phyloP scores from a whole-genome alignment of 306 rosid genomes.

The Prunus dulcis region DNA sequence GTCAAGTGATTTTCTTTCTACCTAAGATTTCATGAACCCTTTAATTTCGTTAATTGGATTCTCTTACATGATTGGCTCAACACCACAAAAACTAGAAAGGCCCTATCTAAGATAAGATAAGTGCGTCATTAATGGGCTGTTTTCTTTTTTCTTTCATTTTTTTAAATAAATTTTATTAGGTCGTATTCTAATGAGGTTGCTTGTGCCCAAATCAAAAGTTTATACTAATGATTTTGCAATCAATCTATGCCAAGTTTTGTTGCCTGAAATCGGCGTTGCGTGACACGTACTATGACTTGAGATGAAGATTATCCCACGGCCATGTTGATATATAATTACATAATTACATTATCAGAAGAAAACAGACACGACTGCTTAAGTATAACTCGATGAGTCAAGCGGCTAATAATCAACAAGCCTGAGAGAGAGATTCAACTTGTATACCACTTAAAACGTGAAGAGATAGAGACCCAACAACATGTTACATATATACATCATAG shows the following conservation, averaged over 20 bases:
- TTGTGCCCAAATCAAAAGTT: neutral
- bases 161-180: too few species aligned
- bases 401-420: too few species aligned
- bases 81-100: neutral
- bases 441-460: too few species aligned
- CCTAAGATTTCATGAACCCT: neutral
- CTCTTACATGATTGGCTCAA: neutral
- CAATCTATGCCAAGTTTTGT: neutral
- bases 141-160: too few species aligned
- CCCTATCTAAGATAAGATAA: neutral
- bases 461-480: too few species aligned
- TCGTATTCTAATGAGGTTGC: neutral
- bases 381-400: too few species aligned
- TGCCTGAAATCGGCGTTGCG: neutral
- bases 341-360: too few species aligned
- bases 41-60: neutral
- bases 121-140: too few species aligned
- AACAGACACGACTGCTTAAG: too few species aligned
- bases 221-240: neutral
- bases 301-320: neutral
- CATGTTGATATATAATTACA: too few species aligned
- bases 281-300: conserved; percentile 1
- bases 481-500: too few species aligned
- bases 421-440: too few species aligned
- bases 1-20: neutral